phyloP scores from a whole-genome alignment of 2,329 filamentous ascomycete species.

The Fusarium goolgardi region DNA sequence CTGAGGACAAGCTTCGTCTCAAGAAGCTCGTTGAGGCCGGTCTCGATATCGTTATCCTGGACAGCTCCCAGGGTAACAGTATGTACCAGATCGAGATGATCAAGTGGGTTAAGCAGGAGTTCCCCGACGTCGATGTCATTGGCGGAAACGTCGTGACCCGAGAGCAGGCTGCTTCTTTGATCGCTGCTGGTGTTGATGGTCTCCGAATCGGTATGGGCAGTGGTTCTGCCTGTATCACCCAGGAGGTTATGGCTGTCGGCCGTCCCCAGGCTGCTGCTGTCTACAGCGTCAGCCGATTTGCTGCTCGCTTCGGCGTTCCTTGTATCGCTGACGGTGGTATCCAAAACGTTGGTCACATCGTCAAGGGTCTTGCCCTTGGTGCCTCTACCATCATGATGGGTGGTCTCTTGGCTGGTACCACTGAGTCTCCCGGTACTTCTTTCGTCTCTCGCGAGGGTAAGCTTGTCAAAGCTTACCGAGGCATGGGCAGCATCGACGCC shows the following conservation, averaged over 20 bases:
- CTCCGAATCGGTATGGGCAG: conserved; percentile 99
- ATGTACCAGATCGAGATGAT: conserved; percentile 99
- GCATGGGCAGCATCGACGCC: conserved; percentile 98
- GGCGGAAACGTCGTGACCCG: conserved; percentile 98
- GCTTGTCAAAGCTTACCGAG: conserved; percentile 98
- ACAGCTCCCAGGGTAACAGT: conserved; percentile 97
- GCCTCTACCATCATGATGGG: conserved; percentile 99
- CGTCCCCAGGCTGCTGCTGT: conserved; percentile 95
- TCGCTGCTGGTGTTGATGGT: conserved; percentile 94
- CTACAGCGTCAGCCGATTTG: conserved; percentile 88
- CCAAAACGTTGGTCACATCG: conserved; percentile 98
- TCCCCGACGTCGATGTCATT: conserved; percentile 90
- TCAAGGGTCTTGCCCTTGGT: conserved; percentile 95
- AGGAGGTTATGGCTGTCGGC: conserved; percentile 99
- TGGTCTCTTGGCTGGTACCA: conserved; percentile 94
- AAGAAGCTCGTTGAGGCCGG: conserved; percentile 92
- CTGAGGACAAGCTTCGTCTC: conserved; percentile 89
- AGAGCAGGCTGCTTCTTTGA: conserved; percentile 92
- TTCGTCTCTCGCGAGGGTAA: conserved; percentile 97
- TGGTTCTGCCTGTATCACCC: conserved; percentile 97
- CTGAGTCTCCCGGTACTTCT: conserved; percentile 95
- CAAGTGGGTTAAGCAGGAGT: conserved; percentile 91
- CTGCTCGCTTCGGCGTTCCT: conserved; percentile 92
- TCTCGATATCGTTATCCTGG: conserved; percentile 92
- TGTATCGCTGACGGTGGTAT: conserved; percentile 98